Base-by-base conservation (phyloP, 176 grass and related monocot genomes). In the Oryza coarctata region DNA sequence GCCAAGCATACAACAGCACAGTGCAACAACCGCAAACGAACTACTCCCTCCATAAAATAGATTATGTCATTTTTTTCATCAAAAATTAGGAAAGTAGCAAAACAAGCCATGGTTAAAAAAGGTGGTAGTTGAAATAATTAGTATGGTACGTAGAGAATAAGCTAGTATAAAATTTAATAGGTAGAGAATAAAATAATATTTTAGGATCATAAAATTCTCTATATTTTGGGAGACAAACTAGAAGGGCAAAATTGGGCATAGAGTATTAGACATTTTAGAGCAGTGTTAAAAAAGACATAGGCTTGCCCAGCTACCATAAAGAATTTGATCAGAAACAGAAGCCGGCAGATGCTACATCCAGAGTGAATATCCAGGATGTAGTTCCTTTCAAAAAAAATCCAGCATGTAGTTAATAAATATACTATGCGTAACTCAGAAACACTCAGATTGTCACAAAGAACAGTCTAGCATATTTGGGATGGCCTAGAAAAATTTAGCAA, bases 401-500 rank as follows among this genome's bases (percentile, higher is more conserved):
- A 39, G 38, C 7, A 72, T 45, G 4, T 49, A 8, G 13, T 22
- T 81, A 6, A 73, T 38, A 73, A 11, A 82, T 40, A 82, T 40
- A 45, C 57, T 47, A n/a, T 10, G 57, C 70, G 47, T 82, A 17
- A 34, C 12, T 64, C 36, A 9, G 15, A 45, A 32, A 29, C 28
- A 31, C 70, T 0, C 72, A 33, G 45, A 57, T 33, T 57, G 25
- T 61, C 43, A 62, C 12, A 73, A 34, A 63, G 39, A 69, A 31
- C 12, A 63, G 18, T 52, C 65, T 44, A 38, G 61, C 14, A 43
- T 82, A 29, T 67, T 68, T 50, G 32, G 25, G 12, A 45, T 61
- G 10, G 57, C 38, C 61, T 86, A 66, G 29, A 60, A 34, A 82
- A 68, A 78, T 61, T 77, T 14, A 76, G 7, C 49, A 73, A 82